These are phyloP conservation scores for Iris pallida DNA, from an alignment of 116 monocot genomes.

Conservation along the genomic window DNA sequence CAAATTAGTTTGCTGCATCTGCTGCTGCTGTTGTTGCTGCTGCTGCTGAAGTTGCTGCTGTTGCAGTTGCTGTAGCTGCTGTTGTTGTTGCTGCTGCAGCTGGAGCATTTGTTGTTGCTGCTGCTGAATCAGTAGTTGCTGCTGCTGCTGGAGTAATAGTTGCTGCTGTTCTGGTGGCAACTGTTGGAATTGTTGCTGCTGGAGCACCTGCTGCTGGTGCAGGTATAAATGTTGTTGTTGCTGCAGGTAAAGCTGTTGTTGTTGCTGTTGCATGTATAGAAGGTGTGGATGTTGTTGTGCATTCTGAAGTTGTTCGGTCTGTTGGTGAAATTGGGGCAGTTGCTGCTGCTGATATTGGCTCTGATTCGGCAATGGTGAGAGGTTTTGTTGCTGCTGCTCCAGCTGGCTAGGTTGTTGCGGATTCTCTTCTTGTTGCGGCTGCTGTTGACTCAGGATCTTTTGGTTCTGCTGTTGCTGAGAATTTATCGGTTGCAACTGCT, in stretches of 20 bases:
- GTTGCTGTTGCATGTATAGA: slow-evolving; percentile 18
- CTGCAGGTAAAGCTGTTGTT: slow-evolving; percentile 20
- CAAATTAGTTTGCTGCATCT: slow-evolving; percentile 9
- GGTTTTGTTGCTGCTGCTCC: slow-evolving; percentile 10
- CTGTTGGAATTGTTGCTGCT: slow-evolving; percentile 17
- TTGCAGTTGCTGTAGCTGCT: slow-evolving; percentile 26
- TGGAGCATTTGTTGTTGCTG: slow-evolving; percentile 25
- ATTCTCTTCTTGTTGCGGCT: slow-evolving; percentile 9
- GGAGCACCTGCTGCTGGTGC: slow-evolving; percentile 19
- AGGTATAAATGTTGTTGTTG: slow-evolving; percentile 22
- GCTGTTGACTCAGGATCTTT: slow-evolving; percentile 1
- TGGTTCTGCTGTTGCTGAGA: slow-evolving; percentile 21
- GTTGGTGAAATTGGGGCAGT: slow-evolving; percentile 14
- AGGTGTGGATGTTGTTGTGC: slow-evolving; percentile 15
- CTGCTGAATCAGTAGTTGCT: slow-evolving; percentile 20
- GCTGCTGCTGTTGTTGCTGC: slow-evolving; percentile 6
- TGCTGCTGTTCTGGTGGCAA: slow-evolving; percentile 27
- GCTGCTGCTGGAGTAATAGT: slow-evolving; percentile 17
- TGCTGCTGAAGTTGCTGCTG: slow-evolving; percentile 10
- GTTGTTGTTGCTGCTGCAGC: slow-evolving; percentile 30
- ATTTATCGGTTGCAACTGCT: slow-evolving; percentile 7
- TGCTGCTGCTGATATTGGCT: slow-evolving; percentile 17
- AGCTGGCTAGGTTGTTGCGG: slow-evolving; percentile 12
- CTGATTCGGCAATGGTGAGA: background rate
- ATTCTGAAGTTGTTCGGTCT: slow-evolving; percentile 5